A percentile compares a stretch with the other conserved stretches of the same genome.
phyloP scores from a whole-genome alignment of 2,329 filamentous ascomycete genomes.

The Aschersonia sp. region DNA sequence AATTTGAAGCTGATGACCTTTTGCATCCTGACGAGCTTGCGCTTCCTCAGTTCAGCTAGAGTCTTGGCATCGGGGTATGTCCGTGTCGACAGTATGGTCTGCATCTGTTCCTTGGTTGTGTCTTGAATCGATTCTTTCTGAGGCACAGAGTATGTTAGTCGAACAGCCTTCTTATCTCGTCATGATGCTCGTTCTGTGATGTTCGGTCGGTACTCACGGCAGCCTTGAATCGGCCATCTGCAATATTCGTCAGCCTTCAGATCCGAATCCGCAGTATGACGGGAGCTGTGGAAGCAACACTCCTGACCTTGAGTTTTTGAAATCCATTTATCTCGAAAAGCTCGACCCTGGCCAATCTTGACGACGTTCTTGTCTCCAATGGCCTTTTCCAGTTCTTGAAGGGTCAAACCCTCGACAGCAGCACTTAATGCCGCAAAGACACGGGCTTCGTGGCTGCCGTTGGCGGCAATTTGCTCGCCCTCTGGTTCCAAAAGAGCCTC shows the following conservation, averaged over 20 bases:
- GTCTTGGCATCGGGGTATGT: slow-evolving; percentile 58
- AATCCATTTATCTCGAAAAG: slow-evolving; percentile 72
- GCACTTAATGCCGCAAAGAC: slow-evolving; percentile 62
- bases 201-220: slow-evolving; percentile 2
- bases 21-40: slow-evolving; percentile 72
- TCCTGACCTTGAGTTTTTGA: slow-evolving; percentile 40
- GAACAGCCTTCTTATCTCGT: not conserved
- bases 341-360: slow-evolving; percentile 86
- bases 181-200: too few species aligned
- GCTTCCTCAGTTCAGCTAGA: slow-evolving; percentile 73
- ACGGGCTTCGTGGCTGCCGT: slow-evolving; percentile 71
- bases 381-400: slow-evolving; percentile 54
- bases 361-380: slow-evolving; percentile 61
- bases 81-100: slow-evolving; percentile 54
- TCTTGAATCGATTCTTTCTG: slow-evolving; percentile 65
- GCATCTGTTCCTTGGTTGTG: slow-evolving; percentile 60
- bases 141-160: not conserved
- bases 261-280: not conserved
- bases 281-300: not conserved
- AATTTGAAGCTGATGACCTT: slow-evolving; percentile 81
- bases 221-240: slow-evolving; percentile 5
- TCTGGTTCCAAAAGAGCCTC: slow-evolving; percentile 63
- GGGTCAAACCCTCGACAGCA: slow-evolving; percentile 67
- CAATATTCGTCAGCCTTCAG: slow-evolving; percentile 2
- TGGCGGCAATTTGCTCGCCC: slow-evolving; percentile 54